Base-by-base conservation (phyloP, 1,284 basidiomycete species). In the Cystobasidium pallidum region DNA sequence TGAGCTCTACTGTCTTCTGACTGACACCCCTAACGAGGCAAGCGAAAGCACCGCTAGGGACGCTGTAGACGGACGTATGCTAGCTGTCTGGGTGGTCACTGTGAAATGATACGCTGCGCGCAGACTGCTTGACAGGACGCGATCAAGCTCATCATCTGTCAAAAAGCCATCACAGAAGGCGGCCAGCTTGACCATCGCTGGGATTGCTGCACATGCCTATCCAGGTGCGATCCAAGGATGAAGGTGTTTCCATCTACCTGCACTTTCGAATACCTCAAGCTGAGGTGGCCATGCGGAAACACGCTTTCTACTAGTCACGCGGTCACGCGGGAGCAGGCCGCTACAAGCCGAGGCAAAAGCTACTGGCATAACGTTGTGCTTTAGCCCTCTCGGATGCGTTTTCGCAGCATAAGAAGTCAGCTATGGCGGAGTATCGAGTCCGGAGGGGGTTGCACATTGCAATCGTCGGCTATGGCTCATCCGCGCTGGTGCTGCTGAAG, bases 381-480 rank as follows among this genome's bases (percentile, higher is more conserved):
- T 3, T 7, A 17, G 11, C 15, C 13, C 26, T 28, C 32, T 58
- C 39, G 8, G 15, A 36, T 43, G 39, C 17, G 24, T 61, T 28
- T 39, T 61, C 10, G 21, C 26, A 43, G 13, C n/a, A 6, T 45
- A 7, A 24, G n/a, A 26, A 17, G 19, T 24, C 39, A 1, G 34
- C 6, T 39, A 41, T 61, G 54, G 15, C 54, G n/a, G 19, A 10
- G 6, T 32, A 57, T 34, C 8, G 30, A n/a, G 24, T 28, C 13
- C 54, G 19, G 30, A 57, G 26, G 41, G 58, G 39, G 15, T 17
- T 43, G 62, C 47, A 65, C 30, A 71, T 71, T 4, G 59, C 61
- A 15, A 47, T 71, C 30, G 62, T 71, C 30, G 70, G 70, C 59
- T 71, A 71, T 58, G 70, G 70, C 51, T 54, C 47, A 6, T 58